Conservation (phyloP, 2,329 filamentous ascomycete genomes). For the Aschersonia sp. region DNA sequence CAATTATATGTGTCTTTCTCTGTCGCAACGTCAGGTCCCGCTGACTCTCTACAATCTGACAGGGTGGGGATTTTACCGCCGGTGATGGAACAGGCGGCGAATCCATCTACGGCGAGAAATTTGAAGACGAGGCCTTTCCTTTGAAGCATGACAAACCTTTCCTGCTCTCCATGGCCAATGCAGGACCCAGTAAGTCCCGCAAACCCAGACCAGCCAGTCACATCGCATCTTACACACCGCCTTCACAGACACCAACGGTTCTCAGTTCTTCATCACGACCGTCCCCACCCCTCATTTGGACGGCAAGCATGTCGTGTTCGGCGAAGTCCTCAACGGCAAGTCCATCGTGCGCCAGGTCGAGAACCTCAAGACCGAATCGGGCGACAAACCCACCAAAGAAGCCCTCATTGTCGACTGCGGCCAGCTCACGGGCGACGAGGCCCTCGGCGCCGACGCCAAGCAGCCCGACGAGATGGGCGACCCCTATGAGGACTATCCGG, state of each 20-base stretch:
- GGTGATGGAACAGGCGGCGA: constrained; percentile 93
- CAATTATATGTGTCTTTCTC: no score
- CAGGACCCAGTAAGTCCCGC: constrained; percentile 60
- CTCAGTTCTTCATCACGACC: constrained; percentile 96
- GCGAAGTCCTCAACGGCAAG: constrained; percentile 86
- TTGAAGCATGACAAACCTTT: constrained; percentile 87
- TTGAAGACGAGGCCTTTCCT: constrained; percentile 91
- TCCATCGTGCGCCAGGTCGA: constrained; percentile 82
- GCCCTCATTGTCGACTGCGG: constrained; percentile 73
- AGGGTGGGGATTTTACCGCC: constrained; percentile 92
- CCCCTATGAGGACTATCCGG: constrained; percentile 88
- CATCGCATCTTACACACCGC: not conserved
- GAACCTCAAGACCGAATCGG: constrained; percentile 57
- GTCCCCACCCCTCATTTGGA: constrained; percentile 91
- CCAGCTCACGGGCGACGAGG: constrained; percentile 61
- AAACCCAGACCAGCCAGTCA: not conserved
- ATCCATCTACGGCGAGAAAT: constrained; percentile 95
- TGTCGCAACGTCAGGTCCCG: no score
- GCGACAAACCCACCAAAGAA: constrained; percentile 66
- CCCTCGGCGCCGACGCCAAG: constrained; percentile 52
- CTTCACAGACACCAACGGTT: constrained; percentile 70
- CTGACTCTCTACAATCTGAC: not conserved
- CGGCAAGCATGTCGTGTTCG: constrained; percentile 94
- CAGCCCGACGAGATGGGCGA: constrained; percentile 71
- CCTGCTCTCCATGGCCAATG: constrained; percentile 94